A percentile compares a stretch with the other conserved stretches of the same genome.
phyloP scores from a whole-genome alignment of 1,284 basidiomycete species.

The Rhodotorula sp. region DNA sequence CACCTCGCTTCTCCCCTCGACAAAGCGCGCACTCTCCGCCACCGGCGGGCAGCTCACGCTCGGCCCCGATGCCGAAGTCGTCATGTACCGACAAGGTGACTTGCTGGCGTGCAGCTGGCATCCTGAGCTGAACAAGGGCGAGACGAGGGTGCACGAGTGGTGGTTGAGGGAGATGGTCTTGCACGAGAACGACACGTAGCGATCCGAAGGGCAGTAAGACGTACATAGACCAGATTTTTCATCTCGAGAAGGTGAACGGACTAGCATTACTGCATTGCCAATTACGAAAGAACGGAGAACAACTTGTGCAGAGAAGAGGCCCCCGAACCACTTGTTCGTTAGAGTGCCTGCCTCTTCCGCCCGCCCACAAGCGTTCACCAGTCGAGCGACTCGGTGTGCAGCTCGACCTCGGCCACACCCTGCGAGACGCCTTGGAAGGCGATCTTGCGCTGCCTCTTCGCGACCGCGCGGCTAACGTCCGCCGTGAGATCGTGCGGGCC shows the following conservation, averaged over 20 bases:
- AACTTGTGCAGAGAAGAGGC: too few relatives aligned
- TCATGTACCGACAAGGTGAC: conserved; percentile 80
- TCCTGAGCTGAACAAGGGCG: conserved; percentile 79
- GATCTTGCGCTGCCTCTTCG: conserved; percentile 50
- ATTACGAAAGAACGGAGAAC: too few relatives aligned
- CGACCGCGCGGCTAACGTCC: conserved; percentile 53
- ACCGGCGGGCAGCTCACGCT: conserved; percentile 27
- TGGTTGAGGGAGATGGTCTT: conserved; percentile 31
- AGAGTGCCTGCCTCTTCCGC: too few relatives aligned
- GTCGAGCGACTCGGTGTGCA: conserved; percentile 43
- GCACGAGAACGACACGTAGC: not conserved
- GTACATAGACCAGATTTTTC: too few relatives aligned
- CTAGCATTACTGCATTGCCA: too few relatives aligned
- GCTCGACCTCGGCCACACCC: conserved; percentile 34
- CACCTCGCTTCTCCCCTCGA: conserved; percentile 49
- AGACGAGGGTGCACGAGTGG: conserved; percentile 82
- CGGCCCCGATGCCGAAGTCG: conserved; percentile 66
- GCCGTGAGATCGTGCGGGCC: conserved; percentile 52
- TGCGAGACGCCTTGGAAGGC: conserved; percentile 11
- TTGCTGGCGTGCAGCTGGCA: conserved; percentile 91
- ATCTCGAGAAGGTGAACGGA: too few relatives aligned
- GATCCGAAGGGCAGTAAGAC: too few relatives aligned
- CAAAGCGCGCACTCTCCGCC: conserved; percentile 51
- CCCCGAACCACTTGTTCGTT: too few relatives aligned
- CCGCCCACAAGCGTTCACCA: conserved; percentile 29